Percentiles rank a stretch among this genome's conserved stretches.
phyloP scores from a whole-genome alignment of 2,329 filamentous ascomycete genomes.

The Xylariales sp. region DNA sequence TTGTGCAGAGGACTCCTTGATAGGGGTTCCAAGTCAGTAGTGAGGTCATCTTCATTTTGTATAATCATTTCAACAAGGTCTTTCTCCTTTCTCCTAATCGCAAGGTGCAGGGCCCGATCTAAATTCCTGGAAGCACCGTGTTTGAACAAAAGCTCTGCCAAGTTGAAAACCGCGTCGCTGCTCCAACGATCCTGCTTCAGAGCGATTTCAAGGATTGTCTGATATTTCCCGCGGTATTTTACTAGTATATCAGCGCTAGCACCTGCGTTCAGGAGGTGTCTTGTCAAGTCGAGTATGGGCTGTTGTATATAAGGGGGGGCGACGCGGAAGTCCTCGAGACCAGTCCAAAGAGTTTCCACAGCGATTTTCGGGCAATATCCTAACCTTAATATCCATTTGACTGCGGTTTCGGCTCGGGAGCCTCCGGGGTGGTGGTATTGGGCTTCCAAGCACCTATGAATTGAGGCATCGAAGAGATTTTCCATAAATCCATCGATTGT shows the following conservation, averaged over 20 bases:
- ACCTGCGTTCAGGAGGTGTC: conserved; percentile 20
- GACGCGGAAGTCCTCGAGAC: background rate
- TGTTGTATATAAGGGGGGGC: background rate
- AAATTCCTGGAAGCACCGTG: conserved; percentile 8
- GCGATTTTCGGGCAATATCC: conserved; percentile 20
- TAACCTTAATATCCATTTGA: conserved; percentile 24
- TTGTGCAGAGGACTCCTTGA: background rate
- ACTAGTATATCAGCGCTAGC: conserved; percentile 17
- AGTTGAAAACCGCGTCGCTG: background rate
- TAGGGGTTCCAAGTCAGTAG: background rate
- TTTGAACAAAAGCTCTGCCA: conserved; percentile 18
- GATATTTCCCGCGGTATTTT: background rate
- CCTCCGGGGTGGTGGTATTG: background rate
- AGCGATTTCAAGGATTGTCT: conserved; percentile 19
- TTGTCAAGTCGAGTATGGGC: conserved; percentile 3
- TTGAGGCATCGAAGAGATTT: conserved; percentile 11
- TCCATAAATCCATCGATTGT: conserved; percentile 28
- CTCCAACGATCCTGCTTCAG: background rate
- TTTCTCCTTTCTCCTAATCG: conserved; percentile 16
- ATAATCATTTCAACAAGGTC: conserved; percentile 19
- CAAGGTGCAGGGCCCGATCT: conserved; percentile 8
- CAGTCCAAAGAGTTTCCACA: conserved; percentile 13
- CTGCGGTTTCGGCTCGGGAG: background rate
- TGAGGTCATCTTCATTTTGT: conserved; percentile 14
- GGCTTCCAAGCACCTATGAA: background rate